Evolutionary conservation across 495 filamentous ascomycete genomes (phyloP), one percentile per base, ranked within the genome.

Genomic region (Xylaria nigripes): DNA sequence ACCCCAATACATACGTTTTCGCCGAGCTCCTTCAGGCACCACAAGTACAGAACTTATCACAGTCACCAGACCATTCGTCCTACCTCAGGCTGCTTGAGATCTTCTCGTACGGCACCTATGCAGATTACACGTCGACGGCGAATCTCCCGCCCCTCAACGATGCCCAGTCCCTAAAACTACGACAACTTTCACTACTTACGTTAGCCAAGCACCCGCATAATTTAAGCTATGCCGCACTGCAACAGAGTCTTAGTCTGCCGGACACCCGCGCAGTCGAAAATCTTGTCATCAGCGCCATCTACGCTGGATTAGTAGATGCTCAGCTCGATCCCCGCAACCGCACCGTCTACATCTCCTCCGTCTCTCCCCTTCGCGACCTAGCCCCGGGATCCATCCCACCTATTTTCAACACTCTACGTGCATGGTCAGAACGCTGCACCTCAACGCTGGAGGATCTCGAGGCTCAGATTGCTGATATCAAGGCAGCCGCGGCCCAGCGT

Each of bases 61-160:
- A 68, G 16, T 75, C 75, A 6, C 51, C 65, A 30, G 73, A 76
- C 40, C 65, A 74, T 22, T 57, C 59, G 1, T n/a, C 61, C n/a
- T 82, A 87, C 69, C 76, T 91, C 19, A 81, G 77, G 6, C 79
- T 96, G 3, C 85, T 97, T 40, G 79, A 93, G 71, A 87, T 96
- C 54, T 99, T 96, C 73, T 84, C 89, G 47, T 90, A 91, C 78
- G 94, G 93, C 48, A 95, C 89, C 61, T 96, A 87, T 77, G 68
- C 78, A 27, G 77, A 84, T 48, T 96, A 94, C 73, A 48, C 42
- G 3, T 59, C 61, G 32, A 77, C 75, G 6, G 64, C 75, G 13
- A 61, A 68, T 50, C 87, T 97, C 36, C 93, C 93, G 22, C 53
- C 69, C 2, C 81, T 97, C 45, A 87, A 79, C 67, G 72, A 77